Evolutionary conservation across 2,329 filamentous ascomycete species (phyloP), one percentile per base, ranked within the genome.

Genomic region (Daldinia sp.): DNA sequence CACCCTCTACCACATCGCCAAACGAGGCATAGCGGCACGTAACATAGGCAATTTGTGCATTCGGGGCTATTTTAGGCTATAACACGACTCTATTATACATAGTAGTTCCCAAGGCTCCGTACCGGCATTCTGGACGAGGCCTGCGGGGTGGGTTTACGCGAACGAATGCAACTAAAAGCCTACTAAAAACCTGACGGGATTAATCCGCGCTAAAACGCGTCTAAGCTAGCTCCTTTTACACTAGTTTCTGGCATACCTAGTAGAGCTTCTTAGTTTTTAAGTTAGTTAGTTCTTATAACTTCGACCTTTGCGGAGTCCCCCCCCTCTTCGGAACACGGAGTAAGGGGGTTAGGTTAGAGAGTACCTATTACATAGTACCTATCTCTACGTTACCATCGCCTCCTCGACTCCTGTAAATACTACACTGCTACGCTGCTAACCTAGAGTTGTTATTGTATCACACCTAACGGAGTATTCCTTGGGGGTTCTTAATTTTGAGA

Each of bases 41-140:
- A n/a, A n/a, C n/a, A n/a, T 32, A 17, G 17, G n/a, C 48, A 10
- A 9, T 51, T 37, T 25, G 48, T 15, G 7, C 4, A 11, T 17
- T 15, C n/a, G 11, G 30, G 34, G 7, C 32, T 34, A 41, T 32
- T 43, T 25, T 27, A 11, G 58, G 50, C 11, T 60, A 60, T 60
- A 60, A 10, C 6, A 55, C n/a, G 34, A 34, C 29, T 4, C n/a
- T 49, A 41, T 60, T 60, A 60, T 60, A 48, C 32, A 32, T 54
- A 5, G 19, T 48, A 55, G 50, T n/a, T n/a, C n/a, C n/a, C n/a
- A n/a, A n/a, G n/a, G n/a, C 27, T 34, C 58, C 50, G 51, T 60
- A 55, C 58, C 58, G 50, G 43, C 43, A 41, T 49, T 50, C 58
- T 54, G 58, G 58, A 35, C 57, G 50, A 50, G 27, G 17, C 30